Evolutionary conservation across 2,329 filamentous ascomycete species (phyloP).

Genomic region (Nothopassalora personata): DNA sequence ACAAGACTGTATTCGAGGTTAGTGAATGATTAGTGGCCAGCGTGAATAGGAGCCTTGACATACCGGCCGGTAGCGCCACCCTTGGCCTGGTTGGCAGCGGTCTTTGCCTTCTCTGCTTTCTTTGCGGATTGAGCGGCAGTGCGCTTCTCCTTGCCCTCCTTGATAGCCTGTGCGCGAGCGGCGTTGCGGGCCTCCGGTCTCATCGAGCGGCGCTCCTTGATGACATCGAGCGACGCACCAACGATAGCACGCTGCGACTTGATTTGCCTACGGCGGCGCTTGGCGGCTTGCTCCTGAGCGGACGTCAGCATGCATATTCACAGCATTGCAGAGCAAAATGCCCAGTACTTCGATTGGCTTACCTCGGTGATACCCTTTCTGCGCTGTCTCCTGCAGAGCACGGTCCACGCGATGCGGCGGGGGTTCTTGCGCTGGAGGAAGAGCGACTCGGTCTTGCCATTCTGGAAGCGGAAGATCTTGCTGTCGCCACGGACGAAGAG

Average conservation of each 20-base stretch:
- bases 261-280: conserved; percentile 95
- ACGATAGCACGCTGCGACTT: conserved; percentile 99
- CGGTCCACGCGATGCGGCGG: conserved; percentile 97
- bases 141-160: conserved; percentile 99
- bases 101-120: conserved; percentile 99
- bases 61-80: conserved; percentile 63
- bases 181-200: conserved; percentile 93
- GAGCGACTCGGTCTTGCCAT: conserved; percentile 98
- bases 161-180: conserved; percentile 83
- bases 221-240: conserved; percentile 97
- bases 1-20: conserved; percentile 50
- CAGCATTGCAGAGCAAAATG: not conserved
- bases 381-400: conserved; percentile 97
- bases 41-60: conserved; percentile 4
- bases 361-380: conserved; percentile 99
- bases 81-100: conserved; percentile 68
- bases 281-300: conserved; percentile 93
- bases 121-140: conserved; percentile 77
- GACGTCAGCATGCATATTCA: conserved; percentile 15
- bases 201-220: conserved; percentile 96
- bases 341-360: conserved; percentile 35
- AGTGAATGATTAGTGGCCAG: conserved; percentile 2
- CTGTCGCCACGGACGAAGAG: conserved; percentile 99
- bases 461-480: conserved; percentile 99
- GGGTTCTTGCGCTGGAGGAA: conserved; percentile 99